Evolutionary conservation across 2,329 filamentous ascomycete genomes (phyloP), one percentile per base, ranked within the genome.

Genomic region (Aspergillus ochraceus): DNA sequence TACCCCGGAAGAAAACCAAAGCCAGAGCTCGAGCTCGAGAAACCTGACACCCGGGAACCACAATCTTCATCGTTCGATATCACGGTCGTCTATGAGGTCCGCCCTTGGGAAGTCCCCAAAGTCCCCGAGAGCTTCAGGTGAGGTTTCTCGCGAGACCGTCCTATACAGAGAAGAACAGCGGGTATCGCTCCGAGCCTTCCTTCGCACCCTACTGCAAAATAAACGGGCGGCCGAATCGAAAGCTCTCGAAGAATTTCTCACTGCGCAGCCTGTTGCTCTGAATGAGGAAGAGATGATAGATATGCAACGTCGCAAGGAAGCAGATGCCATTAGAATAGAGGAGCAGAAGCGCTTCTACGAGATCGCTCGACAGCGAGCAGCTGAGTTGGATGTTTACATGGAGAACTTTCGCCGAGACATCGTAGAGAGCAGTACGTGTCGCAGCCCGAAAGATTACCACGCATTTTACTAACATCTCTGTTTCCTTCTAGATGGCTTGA

Each of bases 351-450:
- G 88, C 65, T 99, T 99, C 74, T 99, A 97, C 75, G 94, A 99
- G 73, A 93, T 99, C 71, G 95, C 95, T 9, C 84, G 92, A 65
- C 88, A 92, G 75, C 87, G 95, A 65, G 95, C 95, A 1, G 90
- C 91, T 5, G 95, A 98, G 71, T 83, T 99, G 54, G 95, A 99
- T 76, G 91, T 96, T 24, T 97, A 98, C 74, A 99, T 99, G 95
- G 95, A 99, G 77, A 84, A 85, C 61, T 90, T 90, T 74, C 80
- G 87, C 51, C 78, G 85, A 63, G 86, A 88, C 61, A 88, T 90
- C 65, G 86, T 90, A 24, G 87, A 90, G 73, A 82, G 80, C 78
- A 96, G 88, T 91, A 77, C 76, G 88, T 79, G 49, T 22, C 3
- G n/a, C 12, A 62, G 9, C 42, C 12, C 39, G 8, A 47, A 53